Conservation (phyloP, 1,284 basidiomycete genomes). For the Neotropicomus parvogracilis region DNA sequence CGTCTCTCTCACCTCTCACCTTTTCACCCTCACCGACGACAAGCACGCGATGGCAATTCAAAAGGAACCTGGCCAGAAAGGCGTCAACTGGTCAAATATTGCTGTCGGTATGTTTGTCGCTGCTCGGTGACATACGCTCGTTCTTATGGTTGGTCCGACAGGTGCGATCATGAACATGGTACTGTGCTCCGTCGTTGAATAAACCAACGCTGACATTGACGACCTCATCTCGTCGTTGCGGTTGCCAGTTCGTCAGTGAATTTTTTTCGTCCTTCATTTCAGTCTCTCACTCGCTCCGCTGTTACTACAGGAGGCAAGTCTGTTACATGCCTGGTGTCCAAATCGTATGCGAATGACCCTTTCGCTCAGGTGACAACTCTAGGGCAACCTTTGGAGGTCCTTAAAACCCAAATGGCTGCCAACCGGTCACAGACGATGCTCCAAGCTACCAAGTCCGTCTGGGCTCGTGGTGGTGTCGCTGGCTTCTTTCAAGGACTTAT, state of each 20-base stretch:
- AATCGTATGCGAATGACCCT: slow-evolving; percentile 5
- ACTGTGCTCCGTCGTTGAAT: slow-evolving; percentile 16
- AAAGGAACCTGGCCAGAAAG: slow-evolving; percentile 86
- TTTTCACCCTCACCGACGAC: slow-evolving; percentile 22
- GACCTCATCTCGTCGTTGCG: background rate
- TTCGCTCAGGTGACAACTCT: slow-evolving; percentile 82
- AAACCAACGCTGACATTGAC: slow-evolving; percentile 8
- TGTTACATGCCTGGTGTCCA: background rate
- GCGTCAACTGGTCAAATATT: slow-evolving; percentile 98
- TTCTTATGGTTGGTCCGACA: slow-evolving; percentile 36
- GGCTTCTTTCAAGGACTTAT: slow-evolving; percentile 99
- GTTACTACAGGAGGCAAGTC: slow-evolving; percentile 45
- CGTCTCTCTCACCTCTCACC: slow-evolving; percentile 15
- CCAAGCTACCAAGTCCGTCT: slow-evolving; percentile 83
- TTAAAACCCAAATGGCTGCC: slow-evolving; percentile 99
- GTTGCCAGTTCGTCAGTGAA: slow-evolving; percentile 27
- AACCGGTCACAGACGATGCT: slow-evolving; percentile 89
- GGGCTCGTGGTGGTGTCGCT: slow-evolving; percentile 84
- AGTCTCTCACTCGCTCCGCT: slow-evolving; percentile 16
- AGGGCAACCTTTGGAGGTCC: slow-evolving; percentile 96
- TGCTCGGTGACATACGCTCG: slow-evolving; percentile 8
- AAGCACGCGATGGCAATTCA: slow-evolving; percentile 63
- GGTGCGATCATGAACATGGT: slow-evolving; percentile 98
- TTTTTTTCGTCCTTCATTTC: slow-evolving; percentile 11
- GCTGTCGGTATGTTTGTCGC: slow-evolving; percentile 73